Conservation (phyloP, 176 grass and related monocot genomes). For the Oryza coarctata region DNA sequence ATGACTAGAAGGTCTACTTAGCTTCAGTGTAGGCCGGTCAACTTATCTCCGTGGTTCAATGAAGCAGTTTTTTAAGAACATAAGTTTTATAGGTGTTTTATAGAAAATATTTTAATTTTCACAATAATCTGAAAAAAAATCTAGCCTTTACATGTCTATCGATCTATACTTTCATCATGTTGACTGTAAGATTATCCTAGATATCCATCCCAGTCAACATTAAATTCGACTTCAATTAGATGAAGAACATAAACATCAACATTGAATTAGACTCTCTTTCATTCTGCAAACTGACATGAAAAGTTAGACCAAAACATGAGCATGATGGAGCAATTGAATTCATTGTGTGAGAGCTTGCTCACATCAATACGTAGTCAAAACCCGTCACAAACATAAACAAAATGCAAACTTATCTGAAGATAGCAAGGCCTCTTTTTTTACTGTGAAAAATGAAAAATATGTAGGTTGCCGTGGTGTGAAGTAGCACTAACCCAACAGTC, state of each 20-base stretch:
- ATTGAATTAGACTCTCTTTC: too few relatives aligned
- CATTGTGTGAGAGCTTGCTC: neutral
- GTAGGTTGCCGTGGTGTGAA: neutral
- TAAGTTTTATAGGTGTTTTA: too few relatives aligned
- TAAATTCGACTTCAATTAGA: neutral
- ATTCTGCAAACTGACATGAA: neutral
- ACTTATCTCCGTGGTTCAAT: too few relatives aligned
- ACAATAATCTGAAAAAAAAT: too few relatives aligned
- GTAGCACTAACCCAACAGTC: neutral
- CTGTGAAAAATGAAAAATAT: neutral
- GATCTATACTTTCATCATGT: neutral
- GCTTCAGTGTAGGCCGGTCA: too few relatives aligned
- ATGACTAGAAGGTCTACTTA: too few relatives aligned
- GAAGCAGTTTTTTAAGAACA: too few relatives aligned
- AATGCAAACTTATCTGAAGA: neutral
- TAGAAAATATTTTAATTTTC: neutral
- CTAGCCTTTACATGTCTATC: too few relatives aligned
- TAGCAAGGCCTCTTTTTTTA: neutral
- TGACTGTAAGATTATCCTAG: neutral
- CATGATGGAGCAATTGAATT: neutral
- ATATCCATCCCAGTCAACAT: slow-evolving; percentile 11
- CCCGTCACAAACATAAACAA: neutral
- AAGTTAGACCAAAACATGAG: neutral
- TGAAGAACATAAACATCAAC: neutral
- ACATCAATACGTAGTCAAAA: neutral